Base-by-base conservation (phyloP, 1,284 basidiomycete genomes). In the Takashimella koratensis region DNA sequence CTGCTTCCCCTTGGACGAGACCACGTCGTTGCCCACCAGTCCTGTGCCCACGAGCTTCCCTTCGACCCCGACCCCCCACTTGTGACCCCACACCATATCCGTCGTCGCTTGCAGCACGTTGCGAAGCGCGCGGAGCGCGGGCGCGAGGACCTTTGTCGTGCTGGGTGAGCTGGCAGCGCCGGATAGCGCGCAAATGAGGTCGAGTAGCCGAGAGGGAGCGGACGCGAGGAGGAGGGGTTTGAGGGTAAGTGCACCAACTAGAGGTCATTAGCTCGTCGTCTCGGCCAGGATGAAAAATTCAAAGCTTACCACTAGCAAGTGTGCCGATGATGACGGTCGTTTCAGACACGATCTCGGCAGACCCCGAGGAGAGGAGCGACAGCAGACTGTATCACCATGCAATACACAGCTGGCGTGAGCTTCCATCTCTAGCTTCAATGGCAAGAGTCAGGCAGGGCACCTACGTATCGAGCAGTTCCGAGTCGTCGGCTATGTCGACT, bases 281-380 rank as follows among this genome's bases (percentile, higher is more conserved):
- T 27, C 21, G 50, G 39, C 22, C 41, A 16, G 11, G 20, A 4
- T 11, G 2, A 3, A 36, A 47, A 59, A 41, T 36, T 20, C 21
- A 20, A 11, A 11, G 47, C 65, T 45, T 42, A 68, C 69, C 67
- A 43, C 68, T 73, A 2, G 69, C 65, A 2, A 76, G 55, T 8
- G 75, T 64, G n/a, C 73, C 74, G n/a, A 76, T 52, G 43, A 76
- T 74, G 3, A 75, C 72, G 2, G 69, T 69, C 3, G 69, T 63
- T 58, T 76, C 74, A 45, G 60, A 65, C 20, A 73, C 58, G 13
- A 71, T 57, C 8, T 71, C 66, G 23, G 63, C 42, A 8, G 30
- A 36, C 30, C 1, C 47, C 20, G 10, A 51, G 39, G 4, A 19
- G 11, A 66, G 59, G 6, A 64, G 56, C 8, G 55, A 43, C 22